Base-by-base conservation (phyloP, 129 eudicot species). In the Sambucus nigra region DNA sequence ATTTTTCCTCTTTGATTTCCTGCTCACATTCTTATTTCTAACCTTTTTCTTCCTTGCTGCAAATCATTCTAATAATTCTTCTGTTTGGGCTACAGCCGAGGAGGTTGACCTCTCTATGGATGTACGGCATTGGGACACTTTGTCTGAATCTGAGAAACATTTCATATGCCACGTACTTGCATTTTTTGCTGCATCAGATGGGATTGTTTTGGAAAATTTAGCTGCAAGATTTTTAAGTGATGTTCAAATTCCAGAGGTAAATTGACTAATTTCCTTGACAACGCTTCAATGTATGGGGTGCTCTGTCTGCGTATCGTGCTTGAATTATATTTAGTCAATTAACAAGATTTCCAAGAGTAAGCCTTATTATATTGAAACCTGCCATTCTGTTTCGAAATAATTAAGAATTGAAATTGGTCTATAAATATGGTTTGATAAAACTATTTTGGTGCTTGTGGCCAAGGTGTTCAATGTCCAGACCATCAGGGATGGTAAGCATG, bases 101-200 rank as follows among this genome's bases (percentile, higher is more conserved):
- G 94, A 87, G 72, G 96, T 87, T 40, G 96, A 82, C 70, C 96
- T 87, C 64, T 82, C 96, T 42, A 59, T 66, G 45, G 96, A 87
- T 56, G 64, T 82, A 47, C 85, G 65, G 44, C 96, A 87, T 16
- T 87, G 94, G 96, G 78, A 79, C 59, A 61, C 66, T 4, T 66
- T 82, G 61, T 57, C 88, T 38, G 73, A 55, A 38, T 70, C 85
- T n/a, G 96, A 87, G 55, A 76, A 74, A 49, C 80, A 74, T 63
- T 87, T 87, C 46, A 69, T 87, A 61, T 79, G 86, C 50, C 96
- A 87, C 57, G 74, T 87, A 12, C 69, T 87, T 59, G 96, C 96
- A 25, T 87, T 87, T 59, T 87, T 87, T 48, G 96, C 94, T 38
- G 79, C 94, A 38, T 87, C 96, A 55, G 96, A 87, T 69, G 96